These are phyloP conservation scores for Crataegus laevigata DNA, from an alignment of 306 rosid genomes.

Conservation along the genomic window DNA sequence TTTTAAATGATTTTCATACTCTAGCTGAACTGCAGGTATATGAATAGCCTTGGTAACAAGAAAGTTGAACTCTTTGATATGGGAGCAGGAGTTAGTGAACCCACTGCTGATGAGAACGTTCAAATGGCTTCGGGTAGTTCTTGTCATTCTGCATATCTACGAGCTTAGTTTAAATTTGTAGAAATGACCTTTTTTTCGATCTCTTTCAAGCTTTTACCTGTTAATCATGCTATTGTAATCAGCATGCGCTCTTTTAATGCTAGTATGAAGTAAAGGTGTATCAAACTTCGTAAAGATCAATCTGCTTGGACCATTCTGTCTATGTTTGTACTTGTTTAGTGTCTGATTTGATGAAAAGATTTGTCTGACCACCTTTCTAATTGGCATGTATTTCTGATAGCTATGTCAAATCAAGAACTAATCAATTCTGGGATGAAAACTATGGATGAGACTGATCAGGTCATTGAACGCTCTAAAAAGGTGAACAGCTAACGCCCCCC, in stretches of 20 bases:
- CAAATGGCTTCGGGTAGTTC: slow-evolving; percentile 76
- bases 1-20: slow-evolving; percentile 2
- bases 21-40: slow-evolving; percentile 55
- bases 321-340: background rate
- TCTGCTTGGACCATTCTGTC: background rate
- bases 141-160: background rate
- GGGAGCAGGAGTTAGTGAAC: slow-evolving; percentile 81
- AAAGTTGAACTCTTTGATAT: slow-evolving; percentile 86
- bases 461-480: slow-evolving; percentile 81
- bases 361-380: slow-evolving; percentile 17
- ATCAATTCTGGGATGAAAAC: slow-evolving; percentile 66
- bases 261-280: background rate
- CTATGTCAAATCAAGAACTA: slow-evolving; percentile 96
- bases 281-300: background rate
- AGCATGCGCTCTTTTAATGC: background rate
- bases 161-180: background rate
- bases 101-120: slow-evolving; percentile 74
- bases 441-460: slow-evolving; percentile 98
- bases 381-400: slow-evolving; percentile 38
- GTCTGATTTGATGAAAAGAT: background rate
- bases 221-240: background rate
- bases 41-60: slow-evolving; percentile 88
- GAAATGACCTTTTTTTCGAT: background rate
- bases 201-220: background rate
- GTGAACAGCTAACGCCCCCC: slow-evolving; percentile 40